A percentile compares a stretch with the other conserved stretches of the same genome.
These are phyloP conservation scores for Pichia sp. DNA, from an alignment of 1,139 yeast species.

Conservation along the genomic window DNA sequence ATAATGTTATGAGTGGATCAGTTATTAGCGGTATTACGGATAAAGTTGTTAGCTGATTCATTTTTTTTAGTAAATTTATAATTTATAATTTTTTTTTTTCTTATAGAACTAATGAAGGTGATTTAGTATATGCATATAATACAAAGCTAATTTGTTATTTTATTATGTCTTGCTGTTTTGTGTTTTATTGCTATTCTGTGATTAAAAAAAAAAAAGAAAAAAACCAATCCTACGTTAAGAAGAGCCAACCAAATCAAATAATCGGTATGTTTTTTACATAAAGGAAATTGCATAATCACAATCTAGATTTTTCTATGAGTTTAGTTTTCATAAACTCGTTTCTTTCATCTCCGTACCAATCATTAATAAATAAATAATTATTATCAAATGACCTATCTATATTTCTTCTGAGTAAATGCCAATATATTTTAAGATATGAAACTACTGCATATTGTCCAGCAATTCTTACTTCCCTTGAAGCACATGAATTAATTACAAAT, in stretches of 20 bases:
- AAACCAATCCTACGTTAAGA: too few relatives aligned
- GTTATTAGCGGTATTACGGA: constrained; percentile 26
- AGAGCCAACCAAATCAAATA: too few relatives aligned
- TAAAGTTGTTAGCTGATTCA: constrained; percentile 9
- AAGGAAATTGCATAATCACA: too few relatives aligned
- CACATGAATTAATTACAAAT: constrained; percentile 12
- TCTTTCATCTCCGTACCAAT: constrained; percentile 21
- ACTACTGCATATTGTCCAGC: constrained; percentile 8
- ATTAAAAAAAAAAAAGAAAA: too few relatives aligned
- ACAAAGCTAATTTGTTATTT: too few relatives aligned
- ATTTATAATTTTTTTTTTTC: background rate
- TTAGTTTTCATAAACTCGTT: constrained; percentile 6
- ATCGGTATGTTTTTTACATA: too few relatives aligned
- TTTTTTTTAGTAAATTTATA: background rate
- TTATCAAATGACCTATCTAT: constrained; percentile 1
- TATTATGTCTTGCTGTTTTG: background rate
- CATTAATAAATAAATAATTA: constrained; percentile 15
- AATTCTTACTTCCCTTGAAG: constrained; percentile 16
- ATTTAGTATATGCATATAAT: too few relatives aligned
- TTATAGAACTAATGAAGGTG: background rate
- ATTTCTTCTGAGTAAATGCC: constrained; percentile 9
- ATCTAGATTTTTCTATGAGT: constrained; percentile 7
- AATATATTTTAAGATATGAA: constrained; percentile 9
- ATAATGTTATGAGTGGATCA: constrained; percentile 30
- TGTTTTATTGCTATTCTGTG: too few relatives aligned